phyloP scores from a whole-genome alignment of 2,329 filamentous ascomycete species.

The Penicillium sp. region DNA sequence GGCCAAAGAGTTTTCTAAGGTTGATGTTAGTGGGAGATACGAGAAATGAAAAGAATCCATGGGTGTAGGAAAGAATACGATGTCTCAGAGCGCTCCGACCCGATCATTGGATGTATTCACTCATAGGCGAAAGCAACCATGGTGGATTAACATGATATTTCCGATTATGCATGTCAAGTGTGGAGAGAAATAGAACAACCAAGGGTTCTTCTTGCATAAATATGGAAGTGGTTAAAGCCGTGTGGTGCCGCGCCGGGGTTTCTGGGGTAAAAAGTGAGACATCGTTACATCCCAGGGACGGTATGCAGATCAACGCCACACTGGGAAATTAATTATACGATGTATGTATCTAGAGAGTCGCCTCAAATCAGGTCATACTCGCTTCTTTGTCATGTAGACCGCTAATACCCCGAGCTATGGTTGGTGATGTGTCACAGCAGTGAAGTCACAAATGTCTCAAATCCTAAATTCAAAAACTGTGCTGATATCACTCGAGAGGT shows the following conservation, averaged over 20 bases:
- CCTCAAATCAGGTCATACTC: background rate
- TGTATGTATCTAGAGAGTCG: background rate
- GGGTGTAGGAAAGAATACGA: conserved; percentile 1
- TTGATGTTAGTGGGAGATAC: background rate
- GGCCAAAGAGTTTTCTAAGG: background rate
- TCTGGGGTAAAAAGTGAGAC: conserved; percentile 20
- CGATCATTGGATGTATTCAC: conserved; percentile 1
- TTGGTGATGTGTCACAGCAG: conserved; percentile 23
- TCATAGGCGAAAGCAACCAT: background rate
- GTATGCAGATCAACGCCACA: conserved; percentile 5
- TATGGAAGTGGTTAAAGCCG: background rate
- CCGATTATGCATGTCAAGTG: conserved; percentile 12
- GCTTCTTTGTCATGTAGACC: conserved; percentile 1
- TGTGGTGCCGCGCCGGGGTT: background rate
- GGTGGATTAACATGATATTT: background rate
- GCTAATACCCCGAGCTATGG: conserved; percentile 8
- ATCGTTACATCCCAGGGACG: conserved; percentile 23
- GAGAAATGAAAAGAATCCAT: background rate
- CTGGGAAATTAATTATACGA: background rate
- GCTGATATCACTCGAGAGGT: background rate
- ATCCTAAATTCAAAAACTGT: background rate
- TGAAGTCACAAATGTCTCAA: conserved; percentile 3
- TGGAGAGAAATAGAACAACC: background rate
- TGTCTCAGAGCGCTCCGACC: conserved; percentile 17
- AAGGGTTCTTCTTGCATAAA: background rate